Evolutionary conservation across 345 rosid species (phyloP).

Genomic region (Eucalyptus regnans): DNA sequence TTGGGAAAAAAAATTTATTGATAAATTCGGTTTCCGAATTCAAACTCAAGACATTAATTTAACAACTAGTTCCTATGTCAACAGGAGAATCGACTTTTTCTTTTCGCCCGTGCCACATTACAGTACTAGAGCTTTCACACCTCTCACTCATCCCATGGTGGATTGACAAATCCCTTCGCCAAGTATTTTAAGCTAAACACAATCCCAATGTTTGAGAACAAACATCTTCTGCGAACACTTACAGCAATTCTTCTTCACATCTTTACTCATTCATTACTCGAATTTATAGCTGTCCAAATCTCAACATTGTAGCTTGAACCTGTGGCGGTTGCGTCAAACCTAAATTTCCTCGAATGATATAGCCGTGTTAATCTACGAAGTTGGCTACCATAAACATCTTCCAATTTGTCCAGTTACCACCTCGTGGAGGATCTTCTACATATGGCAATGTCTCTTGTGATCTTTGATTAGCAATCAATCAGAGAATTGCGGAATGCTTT

Average conservation of each 20-base stretch:
- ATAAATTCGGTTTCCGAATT: no score
- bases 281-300: neutral
- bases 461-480: neutral
- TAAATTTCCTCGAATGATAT: neutral
- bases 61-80: neutral
- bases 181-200: neutral
- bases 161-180: neutral
- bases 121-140: neutral
- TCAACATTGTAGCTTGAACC: neutral
- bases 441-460: neutral
- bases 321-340: neutral
- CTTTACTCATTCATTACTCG: rapidly evolving
- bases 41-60: no score
- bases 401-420: neutral
- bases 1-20: no score
- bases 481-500: neutral
- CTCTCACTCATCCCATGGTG: neutral
- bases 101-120: neutral
- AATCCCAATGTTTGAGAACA: neutral
- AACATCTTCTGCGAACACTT: neutral
- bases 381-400: neutral
- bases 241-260: neutral
- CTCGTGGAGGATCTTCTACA: neutral
- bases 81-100: neutral
- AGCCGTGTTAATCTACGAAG: neutral